These are phyloP conservation scores for Blastobotrys malaysiensis DNA, from an alignment of 1,139 yeast genomes.

Conservation along the genomic window DNA sequence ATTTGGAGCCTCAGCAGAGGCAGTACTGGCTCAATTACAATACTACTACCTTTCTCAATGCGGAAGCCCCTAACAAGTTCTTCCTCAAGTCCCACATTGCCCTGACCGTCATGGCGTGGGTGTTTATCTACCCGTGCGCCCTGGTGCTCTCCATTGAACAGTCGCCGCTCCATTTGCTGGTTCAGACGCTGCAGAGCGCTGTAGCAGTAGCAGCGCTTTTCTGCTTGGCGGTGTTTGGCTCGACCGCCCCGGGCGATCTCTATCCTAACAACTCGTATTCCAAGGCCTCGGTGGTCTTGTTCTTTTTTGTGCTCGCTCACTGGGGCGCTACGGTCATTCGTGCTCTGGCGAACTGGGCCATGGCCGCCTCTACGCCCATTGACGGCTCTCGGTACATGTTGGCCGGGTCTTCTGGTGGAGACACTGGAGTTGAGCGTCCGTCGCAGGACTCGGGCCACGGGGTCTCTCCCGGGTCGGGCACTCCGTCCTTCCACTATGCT, in stretches of 20 bases:
- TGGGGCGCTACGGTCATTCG: constrained; percentile 46
- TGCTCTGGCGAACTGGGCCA: constrained; percentile 40
- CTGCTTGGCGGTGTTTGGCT: constrained; percentile 55
- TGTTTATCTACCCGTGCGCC: constrained; percentile 63
- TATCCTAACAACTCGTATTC: constrained; percentile 76
- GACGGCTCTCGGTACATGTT: constrained; percentile 35
- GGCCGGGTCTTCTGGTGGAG: constrained; percentile 19
- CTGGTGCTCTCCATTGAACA: constrained; percentile 58
- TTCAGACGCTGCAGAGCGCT: constrained; percentile 47
- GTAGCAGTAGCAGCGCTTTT: constrained; percentile 48
- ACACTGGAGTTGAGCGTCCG: constrained; percentile 13
- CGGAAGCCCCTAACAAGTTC: constrained; percentile 46
- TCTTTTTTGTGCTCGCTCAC: constrained; percentile 50
- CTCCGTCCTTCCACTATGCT: constrained; percentile 1
- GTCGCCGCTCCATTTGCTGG: constrained; percentile 54
- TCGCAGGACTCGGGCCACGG: constrained; percentile 28
- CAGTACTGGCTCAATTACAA: constrained; percentile 75
- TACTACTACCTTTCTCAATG: constrained; percentile 70
- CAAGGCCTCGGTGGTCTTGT: constrained; percentile 56
- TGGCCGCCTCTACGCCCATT: constrained; percentile 27
- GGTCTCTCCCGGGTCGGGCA: neutral
- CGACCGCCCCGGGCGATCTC: constrained; percentile 54
- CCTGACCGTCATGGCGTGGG: constrained; percentile 43
- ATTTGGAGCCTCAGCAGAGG: constrained; percentile 65
- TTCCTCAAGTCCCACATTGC: constrained; percentile 55